Percentiles rank a stretch among this genome's conserved stretches.
phyloP scores from a whole-genome alignment of 2,329 filamentous ascomycete genomes.

The Nakataea oryzae region DNA sequence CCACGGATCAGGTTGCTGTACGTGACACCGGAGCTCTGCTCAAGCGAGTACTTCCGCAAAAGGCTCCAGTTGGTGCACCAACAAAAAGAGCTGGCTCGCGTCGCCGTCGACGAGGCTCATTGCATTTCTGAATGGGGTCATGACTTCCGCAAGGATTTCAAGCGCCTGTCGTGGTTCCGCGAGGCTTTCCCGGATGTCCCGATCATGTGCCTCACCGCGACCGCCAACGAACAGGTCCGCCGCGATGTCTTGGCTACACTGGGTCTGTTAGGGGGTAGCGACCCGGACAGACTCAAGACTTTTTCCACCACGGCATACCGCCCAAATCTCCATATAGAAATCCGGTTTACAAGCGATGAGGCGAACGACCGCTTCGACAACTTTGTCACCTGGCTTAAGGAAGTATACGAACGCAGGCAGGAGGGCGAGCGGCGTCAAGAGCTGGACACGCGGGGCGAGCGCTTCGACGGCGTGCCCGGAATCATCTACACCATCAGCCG shows the following conservation, averaged over 20 bases:
- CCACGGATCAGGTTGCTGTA: conserved; percentile 77
- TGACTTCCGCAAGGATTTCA: conserved; percentile 90
- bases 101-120: conserved; percentile 90
- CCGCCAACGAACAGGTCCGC: conserved; percentile 71
- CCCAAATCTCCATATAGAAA: conserved; percentile 82
- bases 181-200: conserved; percentile 73
- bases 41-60: conserved; percentile 65
- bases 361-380: conserved; percentile 61
- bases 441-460: conserved; percentile 40
- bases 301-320: conserved; percentile 80
- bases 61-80: conserved; percentile 62
- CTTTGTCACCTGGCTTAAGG: conserved; percentile 66
- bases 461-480: conserved; percentile 56
- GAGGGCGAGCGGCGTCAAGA: conserved; percentile 47
- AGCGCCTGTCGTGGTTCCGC: conserved; percentile 77
- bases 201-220: conserved; percentile 87
- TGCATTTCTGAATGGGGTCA: conserved; percentile 98
- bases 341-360: conserved; percentile 71
- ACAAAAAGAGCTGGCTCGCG: conserved; percentile 74
- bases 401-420: conserved; percentile 60
- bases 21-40: conserved; percentile 85
- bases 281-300: conserved; percentile 51
- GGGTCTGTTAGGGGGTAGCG: conserved; percentile 33
- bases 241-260: conserved; percentile 74
- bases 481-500: conserved; percentile 74